Evolutionary conservation across 331 rosid genomes (phyloP).

Genomic region (Telfairia occidentalis): DNA sequence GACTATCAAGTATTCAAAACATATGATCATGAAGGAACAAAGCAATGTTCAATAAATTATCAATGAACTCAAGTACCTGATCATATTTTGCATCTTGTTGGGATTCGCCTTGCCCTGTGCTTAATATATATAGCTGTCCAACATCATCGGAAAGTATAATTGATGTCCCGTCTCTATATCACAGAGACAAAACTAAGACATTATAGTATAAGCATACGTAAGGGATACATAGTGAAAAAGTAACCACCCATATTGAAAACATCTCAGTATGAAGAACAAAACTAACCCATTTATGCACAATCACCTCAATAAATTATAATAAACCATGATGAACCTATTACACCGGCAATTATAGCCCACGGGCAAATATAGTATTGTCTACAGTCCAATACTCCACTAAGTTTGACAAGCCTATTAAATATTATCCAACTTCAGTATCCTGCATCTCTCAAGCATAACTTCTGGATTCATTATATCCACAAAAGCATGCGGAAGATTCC

Average conservation of each 20-base stretch:
- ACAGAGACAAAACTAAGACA: constrained; percentile 4
- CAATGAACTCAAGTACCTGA: constrained; percentile 44
- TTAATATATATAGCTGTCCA: constrained; percentile 81
- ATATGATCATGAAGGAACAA: constrained; percentile 5
- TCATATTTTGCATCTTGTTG: constrained; percentile 92
- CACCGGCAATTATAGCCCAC: background rate
- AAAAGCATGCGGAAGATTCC: background rate
- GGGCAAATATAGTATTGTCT: background rate
- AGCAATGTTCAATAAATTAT: constrained; percentile 3
- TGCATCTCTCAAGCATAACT: background rate
- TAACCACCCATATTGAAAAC: background rate
- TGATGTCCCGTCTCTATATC: constrained; percentile 87
- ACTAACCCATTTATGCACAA: background rate
- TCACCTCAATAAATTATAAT: background rate
- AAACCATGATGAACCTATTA: background rate
- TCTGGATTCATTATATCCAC: background rate
- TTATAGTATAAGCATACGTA: background rate
- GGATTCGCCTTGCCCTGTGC: constrained; percentile 97
- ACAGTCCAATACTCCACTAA: background rate
- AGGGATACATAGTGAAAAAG: background rate
- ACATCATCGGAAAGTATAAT: constrained; percentile 93
- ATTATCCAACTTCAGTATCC: background rate
- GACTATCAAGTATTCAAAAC: constrained; percentile 13
- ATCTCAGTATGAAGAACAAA: background rate
- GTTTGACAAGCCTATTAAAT: background rate